These are phyloP conservation scores for Leishmania gerbilli DNA, from an alignment of 208 protist genomes.

Conservation along the genomic window DNA sequence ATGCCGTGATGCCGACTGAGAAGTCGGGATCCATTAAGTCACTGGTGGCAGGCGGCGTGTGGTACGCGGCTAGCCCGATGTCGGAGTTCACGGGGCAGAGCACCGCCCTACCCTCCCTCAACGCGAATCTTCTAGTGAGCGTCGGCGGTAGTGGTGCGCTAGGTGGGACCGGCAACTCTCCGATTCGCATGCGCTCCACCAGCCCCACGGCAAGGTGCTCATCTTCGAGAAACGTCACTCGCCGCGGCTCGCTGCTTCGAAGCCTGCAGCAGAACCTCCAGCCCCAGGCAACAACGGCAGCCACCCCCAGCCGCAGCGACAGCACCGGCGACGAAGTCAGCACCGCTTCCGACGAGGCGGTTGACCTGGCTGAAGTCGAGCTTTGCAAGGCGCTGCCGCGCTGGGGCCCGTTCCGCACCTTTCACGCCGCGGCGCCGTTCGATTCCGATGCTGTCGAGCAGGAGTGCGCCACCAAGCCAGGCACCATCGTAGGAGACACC, in stretches of 20 bases:
- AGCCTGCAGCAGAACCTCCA: slow-evolving; percentile 12
- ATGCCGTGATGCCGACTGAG: slow-evolving; percentile 36
- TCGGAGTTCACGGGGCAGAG: background rate
- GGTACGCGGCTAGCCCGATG: slow-evolving; percentile 11
- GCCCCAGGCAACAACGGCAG: background rate
- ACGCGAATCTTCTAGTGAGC: slow-evolving; percentile 10
- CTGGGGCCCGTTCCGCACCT: slow-evolving; percentile 31
- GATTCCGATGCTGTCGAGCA: background rate
- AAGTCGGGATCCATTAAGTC: slow-evolving; percentile 32
- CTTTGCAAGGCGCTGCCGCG: slow-evolving; percentile 17
- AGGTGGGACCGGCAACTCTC: slow-evolving; percentile 16
- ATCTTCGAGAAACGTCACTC: slow-evolving; percentile 19
- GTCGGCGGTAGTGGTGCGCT: slow-evolving; percentile 2
- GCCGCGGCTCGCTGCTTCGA: slow-evolving; percentile 23
- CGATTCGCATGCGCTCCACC: slow-evolving; percentile 14
- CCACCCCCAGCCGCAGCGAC: slow-evolving; percentile 16
- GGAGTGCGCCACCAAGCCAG: background rate
- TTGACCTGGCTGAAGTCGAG: slow-evolving; percentile 22
- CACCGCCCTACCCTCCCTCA: slow-evolving; percentile 5
- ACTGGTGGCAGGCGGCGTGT: slow-evolving; percentile 10
- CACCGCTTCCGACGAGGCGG: slow-evolving; percentile 32
- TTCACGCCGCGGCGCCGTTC: background rate
- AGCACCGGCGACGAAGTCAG: slow-evolving; percentile 29
- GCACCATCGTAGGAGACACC: background rate
- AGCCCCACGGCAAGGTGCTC: slow-evolving; percentile 28